Evolutionary conservation across 2,329 filamentous ascomycete genomes (phyloP).

Genomic region (Fusarium continuum): DNA sequence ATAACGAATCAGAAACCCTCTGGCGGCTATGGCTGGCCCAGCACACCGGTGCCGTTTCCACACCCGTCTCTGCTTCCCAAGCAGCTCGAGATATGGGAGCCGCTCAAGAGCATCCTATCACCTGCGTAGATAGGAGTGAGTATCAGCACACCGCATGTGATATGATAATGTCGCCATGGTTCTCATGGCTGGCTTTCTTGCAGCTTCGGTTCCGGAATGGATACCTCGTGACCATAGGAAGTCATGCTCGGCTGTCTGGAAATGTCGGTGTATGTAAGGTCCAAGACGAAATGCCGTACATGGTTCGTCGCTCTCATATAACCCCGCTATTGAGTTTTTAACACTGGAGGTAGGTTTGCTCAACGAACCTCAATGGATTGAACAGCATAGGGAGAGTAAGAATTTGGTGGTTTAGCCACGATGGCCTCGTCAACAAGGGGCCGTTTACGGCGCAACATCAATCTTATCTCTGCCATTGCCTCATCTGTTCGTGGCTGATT

Average conservation of each 20-base stretch:
- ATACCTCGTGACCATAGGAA: constrained; percentile 32
- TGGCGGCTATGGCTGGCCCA: constrained; percentile 41
- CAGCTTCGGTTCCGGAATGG: constrained; percentile 21
- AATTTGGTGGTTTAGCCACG: constrained; percentile 10
- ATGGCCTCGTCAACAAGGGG: background rate
- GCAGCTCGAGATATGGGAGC: constrained; percentile 14
- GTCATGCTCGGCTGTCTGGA: constrained; percentile 34
- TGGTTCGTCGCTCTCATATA: constrained; percentile 15
- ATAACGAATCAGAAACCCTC: constrained; percentile 37
- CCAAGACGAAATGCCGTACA: constrained; percentile 8
- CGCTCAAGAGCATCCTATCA: constrained; percentile 22
- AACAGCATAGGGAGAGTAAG: constrained; percentile 9
- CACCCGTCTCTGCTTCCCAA: constrained; percentile 28
- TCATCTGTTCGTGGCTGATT: background rate
- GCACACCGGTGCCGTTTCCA: constrained; percentile 39
- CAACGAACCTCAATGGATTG: constrained; percentile 4
- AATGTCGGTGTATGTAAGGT: constrained; percentile 45
- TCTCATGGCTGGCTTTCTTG: constrained; percentile 14
- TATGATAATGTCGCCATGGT: constrained; percentile 29
- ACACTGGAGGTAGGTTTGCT: constrained; percentile 6
- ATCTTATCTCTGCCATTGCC: background rate
- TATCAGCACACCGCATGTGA: constrained; percentile 37
- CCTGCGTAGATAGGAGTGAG: background rate
- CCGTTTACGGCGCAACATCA: background rate
- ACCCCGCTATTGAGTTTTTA: constrained; percentile 32